These are phyloP conservation scores for Conticribra guillardii DNA, from an alignment of 108 stramenopile species.

Conservation along the genomic window DNA sequence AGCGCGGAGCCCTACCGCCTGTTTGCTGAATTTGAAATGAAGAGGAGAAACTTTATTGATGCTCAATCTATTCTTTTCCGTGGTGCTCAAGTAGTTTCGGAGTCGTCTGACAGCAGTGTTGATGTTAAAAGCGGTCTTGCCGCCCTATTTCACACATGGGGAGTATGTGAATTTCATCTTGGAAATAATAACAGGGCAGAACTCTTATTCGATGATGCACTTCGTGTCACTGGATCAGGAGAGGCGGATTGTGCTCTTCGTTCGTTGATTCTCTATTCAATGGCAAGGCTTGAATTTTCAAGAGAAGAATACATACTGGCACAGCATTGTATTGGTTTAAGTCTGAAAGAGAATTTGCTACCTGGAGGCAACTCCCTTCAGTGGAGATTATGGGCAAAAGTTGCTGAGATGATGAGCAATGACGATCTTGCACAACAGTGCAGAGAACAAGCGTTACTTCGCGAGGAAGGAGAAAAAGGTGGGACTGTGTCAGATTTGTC, in stretches of 20 bases:
- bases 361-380: conserved; percentile 59
- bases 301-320: conserved; percentile 64
- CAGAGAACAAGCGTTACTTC: conserved; percentile 40
- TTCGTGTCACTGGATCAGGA: conserved; percentile 56
- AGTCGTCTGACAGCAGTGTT: conserved; percentile 15
- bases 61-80: conserved; percentile 63
- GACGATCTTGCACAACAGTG: conserved; percentile 53
- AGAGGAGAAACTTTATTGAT: conserved; percentile 44
- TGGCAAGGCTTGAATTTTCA: conserved; percentile 59
- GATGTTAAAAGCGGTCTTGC: conserved; percentile 53
- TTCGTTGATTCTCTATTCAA: conserved; percentile 67
- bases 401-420: conserved; percentile 70
- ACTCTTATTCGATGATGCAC: conserved; percentile 72
- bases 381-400: conserved; percentile 75
- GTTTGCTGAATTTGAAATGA: conserved; percentile 77
- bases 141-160: conserved; percentile 67
- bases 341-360: conserved; percentile 66
- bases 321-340: conserved; percentile 77
- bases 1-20: conserved; percentile 62
- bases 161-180: conserved; percentile 77
- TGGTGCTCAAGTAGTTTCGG: conserved; percentile 57
- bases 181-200: conserved; percentile 57
- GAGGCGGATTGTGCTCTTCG: conserved; percentile 52
- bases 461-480: conserved; percentile 40
- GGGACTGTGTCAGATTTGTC: conserved; percentile 42